A percentile compares a stretch with the other conserved stretches of the same genome.
Evolutionary conservation across 257 asterid species (phyloP).

Genomic region (Cinchona pubescens): DNA sequence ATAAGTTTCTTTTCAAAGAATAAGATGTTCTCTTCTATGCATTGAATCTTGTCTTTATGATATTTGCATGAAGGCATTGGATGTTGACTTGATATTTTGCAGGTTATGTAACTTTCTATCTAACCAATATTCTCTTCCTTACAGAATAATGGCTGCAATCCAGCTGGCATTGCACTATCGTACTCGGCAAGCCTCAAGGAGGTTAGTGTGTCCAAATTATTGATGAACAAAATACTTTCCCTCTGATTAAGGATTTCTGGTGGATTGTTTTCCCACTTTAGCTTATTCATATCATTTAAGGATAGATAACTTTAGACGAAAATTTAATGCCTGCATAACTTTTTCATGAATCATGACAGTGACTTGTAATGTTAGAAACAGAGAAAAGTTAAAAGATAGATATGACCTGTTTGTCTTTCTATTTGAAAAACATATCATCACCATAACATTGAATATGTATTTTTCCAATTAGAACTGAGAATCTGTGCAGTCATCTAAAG

Average conservation of each 20-base stretch:
- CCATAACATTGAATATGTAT: background rate
- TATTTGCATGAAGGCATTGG: background rate
- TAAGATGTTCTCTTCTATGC: background rate
- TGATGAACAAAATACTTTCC: background rate
- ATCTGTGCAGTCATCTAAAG: background rate
- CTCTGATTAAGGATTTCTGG: background rate
- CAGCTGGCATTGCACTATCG: constrained; percentile 42
- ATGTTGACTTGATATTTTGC: background rate
- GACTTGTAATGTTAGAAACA: background rate
- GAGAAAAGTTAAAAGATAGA: background rate
- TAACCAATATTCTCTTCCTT: constrained; percentile 1
- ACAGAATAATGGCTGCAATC: constrained; percentile 51
- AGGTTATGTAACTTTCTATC: background rate
- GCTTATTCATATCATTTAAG: background rate
- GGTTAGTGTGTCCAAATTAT: constrained; percentile 38
- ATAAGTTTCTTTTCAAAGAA: background rate
- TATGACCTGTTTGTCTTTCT: background rate
- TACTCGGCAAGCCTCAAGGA: constrained; percentile 62
- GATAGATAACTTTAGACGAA: background rate
- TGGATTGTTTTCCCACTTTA: background rate
- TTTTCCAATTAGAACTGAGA: background rate
- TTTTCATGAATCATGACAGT: background rate
- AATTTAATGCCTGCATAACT: background rate
- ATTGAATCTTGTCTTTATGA: background rate
- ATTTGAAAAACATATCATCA: background rate